These are phyloP conservation scores for Stagonosporopsis chrysanthemi DNA, from an alignment of 2,329 filamentous ascomycete genomes.

Conservation along the genomic window DNA sequence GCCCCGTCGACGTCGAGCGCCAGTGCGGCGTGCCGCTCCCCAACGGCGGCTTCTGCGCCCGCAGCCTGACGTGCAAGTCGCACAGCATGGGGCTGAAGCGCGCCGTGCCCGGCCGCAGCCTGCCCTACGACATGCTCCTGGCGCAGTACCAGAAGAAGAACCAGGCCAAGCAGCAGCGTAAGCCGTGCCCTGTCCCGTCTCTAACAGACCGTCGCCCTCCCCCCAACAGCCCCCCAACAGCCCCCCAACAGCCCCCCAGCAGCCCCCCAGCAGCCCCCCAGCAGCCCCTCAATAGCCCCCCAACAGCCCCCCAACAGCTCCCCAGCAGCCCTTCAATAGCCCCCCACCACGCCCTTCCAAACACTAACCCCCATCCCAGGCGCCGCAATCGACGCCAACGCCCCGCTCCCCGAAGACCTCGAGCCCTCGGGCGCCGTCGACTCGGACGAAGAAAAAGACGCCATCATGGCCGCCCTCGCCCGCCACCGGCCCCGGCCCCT, in stretches of 20 bases:
- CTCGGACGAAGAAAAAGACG: slow-evolving; percentile 90
- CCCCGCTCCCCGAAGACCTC: slow-evolving; percentile 83
- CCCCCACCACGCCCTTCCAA: too few relatives aligned
- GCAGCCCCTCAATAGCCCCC: too few relatives aligned
- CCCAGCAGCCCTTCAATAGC: too few relatives aligned
- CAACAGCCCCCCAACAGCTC: too few relatives aligned
- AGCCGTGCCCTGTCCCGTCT: slow-evolving; percentile 47
- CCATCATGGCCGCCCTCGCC: slow-evolving; percentile 80
- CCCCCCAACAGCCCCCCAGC: too few relatives aligned
- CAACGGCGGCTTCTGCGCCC: slow-evolving; percentile 85
- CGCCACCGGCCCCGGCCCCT: slow-evolving; percentile 81
- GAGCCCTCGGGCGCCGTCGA: slow-evolving; percentile 78
- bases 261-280: too few relatives aligned
- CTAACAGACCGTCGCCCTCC: too few relatives aligned
- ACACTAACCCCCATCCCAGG: slow-evolving; percentile 65
- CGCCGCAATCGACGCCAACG: slow-evolving; percentile 92
- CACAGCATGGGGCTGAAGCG: slow-evolving; percentile 95
- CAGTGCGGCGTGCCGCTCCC: slow-evolving; percentile 89
- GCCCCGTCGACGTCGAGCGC: slow-evolving; percentile 90
- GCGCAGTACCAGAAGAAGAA: slow-evolving; percentile 83
- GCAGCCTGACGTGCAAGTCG: slow-evolving; percentile 91
- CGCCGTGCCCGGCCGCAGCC: slow-evolving; percentile 81
- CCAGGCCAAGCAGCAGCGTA: slow-evolving; percentile 96
- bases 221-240: too few relatives aligned
- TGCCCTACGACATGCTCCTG: slow-evolving; percentile 92